Percentiles rank a stretch among this genome's conserved stretches.
Conservation (phyloP, 2,329 filamentous ascomycete species). For the Monosporascus sp. region DNA sequence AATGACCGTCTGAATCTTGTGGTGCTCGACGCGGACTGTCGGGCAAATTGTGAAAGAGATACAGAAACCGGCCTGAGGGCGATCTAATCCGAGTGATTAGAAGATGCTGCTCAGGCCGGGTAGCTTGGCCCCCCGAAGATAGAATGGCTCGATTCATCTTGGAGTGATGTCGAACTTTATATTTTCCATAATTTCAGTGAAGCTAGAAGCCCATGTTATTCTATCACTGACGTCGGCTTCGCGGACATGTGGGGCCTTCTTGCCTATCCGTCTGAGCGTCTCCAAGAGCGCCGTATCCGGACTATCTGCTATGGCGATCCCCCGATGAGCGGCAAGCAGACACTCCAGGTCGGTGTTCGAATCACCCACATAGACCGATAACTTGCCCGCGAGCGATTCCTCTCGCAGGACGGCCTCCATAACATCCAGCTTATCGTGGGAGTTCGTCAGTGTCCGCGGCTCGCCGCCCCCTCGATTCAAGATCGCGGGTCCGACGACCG, state of each 20-base stretch:
- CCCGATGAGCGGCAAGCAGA: slow-evolving; percentile 35
- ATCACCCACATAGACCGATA: slow-evolving; percentile 52
- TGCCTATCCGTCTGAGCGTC: slow-evolving; percentile 27
- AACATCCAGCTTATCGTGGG: slow-evolving; percentile 41
- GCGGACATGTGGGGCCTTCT: slow-evolving; percentile 22
- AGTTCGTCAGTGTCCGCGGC: slow-evolving; percentile 31
- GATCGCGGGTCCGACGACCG: slow-evolving; percentile 35
- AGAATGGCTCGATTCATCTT: background rate
- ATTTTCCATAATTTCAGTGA: slow-evolving; percentile 21
- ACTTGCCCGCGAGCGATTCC: slow-evolving; percentile 11
- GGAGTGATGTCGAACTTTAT: slow-evolving; percentile 3
- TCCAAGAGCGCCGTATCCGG: slow-evolving; percentile 23
- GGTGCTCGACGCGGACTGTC: too few relatives aligned
- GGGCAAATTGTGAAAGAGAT: too few relatives aligned
- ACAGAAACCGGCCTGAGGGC: too few relatives aligned
- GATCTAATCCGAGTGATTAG: too few relatives aligned
- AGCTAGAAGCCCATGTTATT: slow-evolving; percentile 26
- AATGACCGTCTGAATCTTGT: too few relatives aligned
- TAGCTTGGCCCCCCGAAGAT: background rate
- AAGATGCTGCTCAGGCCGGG: background rate
- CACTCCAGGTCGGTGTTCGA: slow-evolving; percentile 53
- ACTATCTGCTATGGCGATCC: slow-evolving; percentile 41
- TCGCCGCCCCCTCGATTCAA: slow-evolving; percentile 19
- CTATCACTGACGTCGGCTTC: slow-evolving; percentile 17
- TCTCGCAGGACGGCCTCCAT: slow-evolving; percentile 27